Conservation (phyloP, 257 asterid species). For the Buddleja alternifolia region DNA sequence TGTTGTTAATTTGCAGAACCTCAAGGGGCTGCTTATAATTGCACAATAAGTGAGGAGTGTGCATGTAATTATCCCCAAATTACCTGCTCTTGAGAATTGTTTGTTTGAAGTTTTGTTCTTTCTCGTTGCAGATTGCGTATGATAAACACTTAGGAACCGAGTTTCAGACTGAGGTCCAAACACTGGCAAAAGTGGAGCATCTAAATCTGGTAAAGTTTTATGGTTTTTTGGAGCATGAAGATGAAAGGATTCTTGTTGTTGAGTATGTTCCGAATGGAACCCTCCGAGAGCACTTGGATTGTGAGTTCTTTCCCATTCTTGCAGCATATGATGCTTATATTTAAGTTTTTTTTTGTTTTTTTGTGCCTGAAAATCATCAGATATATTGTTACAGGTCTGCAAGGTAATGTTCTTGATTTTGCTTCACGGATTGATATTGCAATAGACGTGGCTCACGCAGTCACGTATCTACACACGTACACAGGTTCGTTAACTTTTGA, state of each 20-base stretch:
- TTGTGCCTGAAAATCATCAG: neutral
- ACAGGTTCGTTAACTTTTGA: slow-evolving; percentile 51
- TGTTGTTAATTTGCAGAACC: too few species aligned
- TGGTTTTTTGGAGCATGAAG: slow-evolving; percentile 81
- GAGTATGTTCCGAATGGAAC: slow-evolving; percentile 94
- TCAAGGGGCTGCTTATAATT: too few species aligned
- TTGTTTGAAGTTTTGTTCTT: neutral
- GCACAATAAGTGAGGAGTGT: too few species aligned
- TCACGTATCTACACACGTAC: slow-evolving; percentile 90
- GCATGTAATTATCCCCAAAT: too few species aligned
- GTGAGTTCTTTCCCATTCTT: slow-evolving; percentile 56
- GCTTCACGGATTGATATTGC: slow-evolving; percentile 79
- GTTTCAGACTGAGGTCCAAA: slow-evolving; percentile 78
- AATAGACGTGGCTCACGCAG: slow-evolving; percentile 95
- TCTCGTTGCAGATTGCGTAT: slow-evolving; percentile 57
- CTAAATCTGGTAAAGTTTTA: slow-evolving; percentile 74
- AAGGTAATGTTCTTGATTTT: slow-evolving; percentile 67
- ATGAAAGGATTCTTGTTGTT: slow-evolving; percentile 84
- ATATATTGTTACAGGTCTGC: slow-evolving; percentile 47
- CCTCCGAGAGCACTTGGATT: slow-evolving; percentile 86
- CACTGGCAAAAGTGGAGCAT: slow-evolving; percentile 80
- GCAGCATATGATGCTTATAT: neutral
- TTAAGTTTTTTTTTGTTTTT: neutral
- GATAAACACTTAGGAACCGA: slow-evolving; percentile 73
- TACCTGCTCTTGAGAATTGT: neutral